These are phyloP conservation scores for Achaetomiella virescens DNA, from an alignment of 495 filamentous ascomycete species.

Conservation along the genomic window DNA sequence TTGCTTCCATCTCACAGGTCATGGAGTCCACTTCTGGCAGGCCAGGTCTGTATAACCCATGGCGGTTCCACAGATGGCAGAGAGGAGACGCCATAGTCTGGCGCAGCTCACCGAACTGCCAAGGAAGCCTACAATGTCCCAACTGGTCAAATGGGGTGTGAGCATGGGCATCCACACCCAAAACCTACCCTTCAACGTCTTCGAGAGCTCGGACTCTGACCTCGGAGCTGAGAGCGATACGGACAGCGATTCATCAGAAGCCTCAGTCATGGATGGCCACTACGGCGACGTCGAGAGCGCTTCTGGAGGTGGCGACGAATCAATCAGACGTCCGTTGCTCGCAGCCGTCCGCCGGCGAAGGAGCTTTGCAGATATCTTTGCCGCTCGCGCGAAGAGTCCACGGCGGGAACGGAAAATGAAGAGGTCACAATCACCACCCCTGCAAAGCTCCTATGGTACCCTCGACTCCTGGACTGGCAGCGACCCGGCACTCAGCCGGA, in stretches of 20 bases:
- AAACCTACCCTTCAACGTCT: conserved; percentile 57
- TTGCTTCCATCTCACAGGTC: conserved; percentile 28
- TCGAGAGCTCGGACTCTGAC: conserved; percentile 47
- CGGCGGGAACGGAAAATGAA: conserved; percentile 17
- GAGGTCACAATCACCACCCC: neutral
- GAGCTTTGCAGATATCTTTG: conserved; percentile 33
- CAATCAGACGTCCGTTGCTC: conserved; percentile 22
- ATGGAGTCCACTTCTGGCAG: conserved; percentile 32
- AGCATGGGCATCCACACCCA: conserved; percentile 74
- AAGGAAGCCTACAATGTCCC: conserved; percentile 59
- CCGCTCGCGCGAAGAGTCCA: conserved; percentile 8
- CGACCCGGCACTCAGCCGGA: neutral
- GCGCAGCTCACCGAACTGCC: conserved; percentile 33
- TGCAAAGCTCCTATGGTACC: conserved; percentile 19
- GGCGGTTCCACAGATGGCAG: conserved; percentile 16
- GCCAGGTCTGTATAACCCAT: conserved; percentile 27
- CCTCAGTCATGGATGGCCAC: conserved; percentile 18
- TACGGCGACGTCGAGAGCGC: conserved; percentile 28
- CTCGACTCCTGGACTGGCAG: neutral
- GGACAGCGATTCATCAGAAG: conserved; percentile 42
- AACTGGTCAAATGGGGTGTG: conserved; percentile 53
- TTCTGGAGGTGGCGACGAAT: conserved; percentile 22
- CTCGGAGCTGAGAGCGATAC: conserved; percentile 35
- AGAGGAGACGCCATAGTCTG: conserved; percentile 32
- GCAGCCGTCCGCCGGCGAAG: conserved; percentile 24